Evolutionary conservation across 2,329 filamentous ascomycete genomes (phyloP).

Genomic region (Xylaria sp.): DNA sequence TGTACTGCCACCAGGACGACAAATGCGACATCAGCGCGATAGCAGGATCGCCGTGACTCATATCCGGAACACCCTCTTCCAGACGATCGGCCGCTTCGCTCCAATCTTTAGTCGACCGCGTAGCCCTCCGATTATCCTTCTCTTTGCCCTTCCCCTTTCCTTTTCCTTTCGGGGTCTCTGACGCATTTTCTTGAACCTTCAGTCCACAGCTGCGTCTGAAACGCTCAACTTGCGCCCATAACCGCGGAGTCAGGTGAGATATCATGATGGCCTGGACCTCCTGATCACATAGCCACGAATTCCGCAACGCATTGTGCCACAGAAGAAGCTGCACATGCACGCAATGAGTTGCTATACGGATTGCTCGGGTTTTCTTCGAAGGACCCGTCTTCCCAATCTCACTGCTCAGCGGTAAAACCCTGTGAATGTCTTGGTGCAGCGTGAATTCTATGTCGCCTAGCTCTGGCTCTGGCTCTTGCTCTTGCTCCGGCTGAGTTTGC

Average conservation of each 20-base stretch:
- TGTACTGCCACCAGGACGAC: conserved; percentile 82
- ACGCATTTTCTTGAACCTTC: conserved; percentile 36
- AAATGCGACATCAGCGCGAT: conserved; percentile 70
- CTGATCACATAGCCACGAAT: conserved; percentile 75
- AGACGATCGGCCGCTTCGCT: conserved; percentile 60
- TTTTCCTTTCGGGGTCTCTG: conserved; percentile 35
- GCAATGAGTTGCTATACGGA: conserved; percentile 74
- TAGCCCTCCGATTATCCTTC: conserved; percentile 27
- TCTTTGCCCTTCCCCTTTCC: conserved; percentile 34
- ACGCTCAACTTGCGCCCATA: conserved; percentile 68
- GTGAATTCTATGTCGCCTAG: conserved; percentile 71
- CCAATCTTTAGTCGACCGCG: conserved; percentile 59
- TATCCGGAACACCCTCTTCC: conserved; percentile 65
- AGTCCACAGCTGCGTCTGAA: conserved; percentile 68
- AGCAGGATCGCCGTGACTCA: conserved; percentile 78
- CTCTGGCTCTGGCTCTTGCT: conserved; percentile 48
- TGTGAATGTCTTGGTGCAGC: conserved; percentile 49
- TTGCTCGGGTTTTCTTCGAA: conserved; percentile 75
- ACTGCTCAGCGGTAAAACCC: conserved; percentile 57
- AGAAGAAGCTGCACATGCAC: conserved; percentile 83
- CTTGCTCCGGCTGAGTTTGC: conserved; percentile 40
- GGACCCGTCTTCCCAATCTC: conserved; percentile 73
- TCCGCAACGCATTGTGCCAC: conserved; percentile 83
- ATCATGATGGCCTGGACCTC: conserved; percentile 71
- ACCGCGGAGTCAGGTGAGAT: conserved; percentile 61